These are phyloP conservation scores for Talaromyces atroroseus DNA, from an alignment of 2,329 filamentous ascomycete genomes.

Conservation along the genomic window DNA sequence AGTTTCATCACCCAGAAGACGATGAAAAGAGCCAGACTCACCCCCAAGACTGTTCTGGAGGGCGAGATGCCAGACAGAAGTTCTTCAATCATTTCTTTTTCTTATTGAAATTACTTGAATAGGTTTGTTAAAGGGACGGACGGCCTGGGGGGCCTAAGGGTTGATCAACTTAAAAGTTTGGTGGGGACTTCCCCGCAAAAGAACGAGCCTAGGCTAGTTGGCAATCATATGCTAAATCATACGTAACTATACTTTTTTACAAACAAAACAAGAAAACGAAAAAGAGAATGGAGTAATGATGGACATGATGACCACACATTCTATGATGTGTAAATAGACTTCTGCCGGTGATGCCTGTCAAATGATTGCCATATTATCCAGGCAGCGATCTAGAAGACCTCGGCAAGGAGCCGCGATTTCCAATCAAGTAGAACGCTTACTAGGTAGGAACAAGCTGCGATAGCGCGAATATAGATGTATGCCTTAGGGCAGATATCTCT, in stretches of 20 bases:
- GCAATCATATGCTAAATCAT: neutral
- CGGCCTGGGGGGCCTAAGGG: neutral
- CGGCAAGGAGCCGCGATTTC: too few species aligned
- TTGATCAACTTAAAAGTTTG: neutral
- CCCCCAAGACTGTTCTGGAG: slow-evolving; percentile 34
- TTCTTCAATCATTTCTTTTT: slow-evolving; percentile 48
- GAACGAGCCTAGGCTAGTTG: neutral
- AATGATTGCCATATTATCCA: too few species aligned
- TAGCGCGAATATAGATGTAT: too few species aligned
- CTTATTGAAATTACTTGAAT: too few species aligned
- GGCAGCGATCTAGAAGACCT: too few species aligned
- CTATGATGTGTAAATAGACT: too few species aligned
- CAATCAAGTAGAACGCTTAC: too few species aligned
- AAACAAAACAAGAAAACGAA: neutral
- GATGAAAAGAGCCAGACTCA: slow-evolving; percentile 36
- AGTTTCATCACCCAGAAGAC: slow-evolving; percentile 32
- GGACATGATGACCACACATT: neutral
- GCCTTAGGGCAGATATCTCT: too few species aligned
- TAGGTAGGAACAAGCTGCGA: too few species aligned
- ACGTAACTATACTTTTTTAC: neutral
- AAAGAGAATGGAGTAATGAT: neutral
- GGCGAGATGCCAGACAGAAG: slow-evolving; percentile 43
- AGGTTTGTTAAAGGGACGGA: too few species aligned
- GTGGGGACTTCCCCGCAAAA: neutral
- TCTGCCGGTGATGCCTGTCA: too few species aligned